Percentiles rank a stretch among this genome's conserved stretches.
These are phyloP conservation scores for Ophiosphaerella narmari DNA, from an alignment of 2,329 filamentous ascomycete species.

Conservation along the genomic window DNA sequence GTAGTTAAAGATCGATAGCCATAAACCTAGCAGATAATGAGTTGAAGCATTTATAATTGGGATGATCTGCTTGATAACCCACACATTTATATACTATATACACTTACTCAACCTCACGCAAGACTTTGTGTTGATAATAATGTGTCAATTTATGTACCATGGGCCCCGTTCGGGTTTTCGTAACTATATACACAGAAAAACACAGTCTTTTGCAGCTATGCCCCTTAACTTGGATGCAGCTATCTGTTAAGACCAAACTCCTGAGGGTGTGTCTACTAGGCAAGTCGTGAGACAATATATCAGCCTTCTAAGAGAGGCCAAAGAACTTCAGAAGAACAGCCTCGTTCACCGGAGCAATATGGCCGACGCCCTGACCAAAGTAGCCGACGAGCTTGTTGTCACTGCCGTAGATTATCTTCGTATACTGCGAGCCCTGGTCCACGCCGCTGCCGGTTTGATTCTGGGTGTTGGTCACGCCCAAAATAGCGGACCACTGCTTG, in stretches of 20 bases:
- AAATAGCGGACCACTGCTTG: conserved; percentile 23
- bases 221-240: not conserved
- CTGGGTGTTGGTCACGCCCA: conserved; percentile 10
- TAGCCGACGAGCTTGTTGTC: conserved; percentile 22
- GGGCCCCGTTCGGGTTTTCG: not conserved
- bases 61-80: too few relatives aligned
- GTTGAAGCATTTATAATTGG: too few relatives aligned
- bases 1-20: too few relatives aligned
- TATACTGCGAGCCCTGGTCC: conserved; percentile 15
- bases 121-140: too few relatives aligned
- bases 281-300: not conserved
- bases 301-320: conserved; percentile 1
- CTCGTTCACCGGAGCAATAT: conserved; percentile 17
- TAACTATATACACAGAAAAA: not conserved
- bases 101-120: too few relatives aligned
- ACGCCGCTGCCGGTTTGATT: conserved; percentile 15
- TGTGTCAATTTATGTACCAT: not conserved
- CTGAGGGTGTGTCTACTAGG: not conserved
- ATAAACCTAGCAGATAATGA: too few relatives aligned
- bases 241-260: not conserved
- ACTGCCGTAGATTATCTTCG: conserved; percentile 22
- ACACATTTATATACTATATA: too few relatives aligned
- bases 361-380: conserved; percentile 20
- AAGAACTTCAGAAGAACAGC: conserved; percentile 22
- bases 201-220: not conserved